A percentile compares a stretch with the other conserved stretches of the same genome.
phyloP scores from a whole-genome alignment of 2,329 filamentous ascomycete genomes.

The Myriosclerotinia scirpicola region DNA sequence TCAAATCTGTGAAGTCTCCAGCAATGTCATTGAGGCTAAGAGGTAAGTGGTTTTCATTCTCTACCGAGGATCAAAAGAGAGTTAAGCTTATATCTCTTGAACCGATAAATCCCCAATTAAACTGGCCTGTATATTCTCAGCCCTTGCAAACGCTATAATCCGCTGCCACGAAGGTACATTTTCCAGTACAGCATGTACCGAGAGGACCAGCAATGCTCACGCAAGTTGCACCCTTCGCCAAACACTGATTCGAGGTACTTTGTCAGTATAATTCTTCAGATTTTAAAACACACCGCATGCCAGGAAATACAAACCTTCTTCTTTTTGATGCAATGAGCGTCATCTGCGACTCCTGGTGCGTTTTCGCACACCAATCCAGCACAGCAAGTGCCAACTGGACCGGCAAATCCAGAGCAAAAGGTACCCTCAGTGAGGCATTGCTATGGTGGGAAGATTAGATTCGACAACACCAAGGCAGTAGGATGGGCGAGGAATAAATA shows the following conservation, averaged over 20 bases:
- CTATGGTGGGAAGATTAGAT: constrained; percentile 2
- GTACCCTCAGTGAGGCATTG: constrained; percentile 1
- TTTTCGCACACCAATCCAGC: constrained; percentile 5
- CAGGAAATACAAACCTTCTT: constrained; percentile 4
- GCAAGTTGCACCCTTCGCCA: constrained; percentile 1
- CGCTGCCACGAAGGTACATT: constrained; percentile 7
- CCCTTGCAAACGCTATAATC: constrained; percentile 12
- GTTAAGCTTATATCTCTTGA: not conserved
- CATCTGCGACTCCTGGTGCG: constrained; percentile 1
- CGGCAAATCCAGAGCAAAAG: constrained; percentile 14
- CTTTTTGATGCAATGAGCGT: constrained; percentile 19
- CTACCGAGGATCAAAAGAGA: too few relatives aligned
- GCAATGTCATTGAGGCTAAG: not conserved
- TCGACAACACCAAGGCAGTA: not conserved
- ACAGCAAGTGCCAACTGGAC: constrained; percentile 17
- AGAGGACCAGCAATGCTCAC: constrained; percentile 6
- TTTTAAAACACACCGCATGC: not conserved
- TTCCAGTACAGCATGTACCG: constrained; percentile 10
- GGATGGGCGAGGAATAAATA: not conserved
- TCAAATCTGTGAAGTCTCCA: not conserved
- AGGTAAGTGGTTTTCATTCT: not conserved
- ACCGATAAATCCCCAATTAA: too few relatives aligned
- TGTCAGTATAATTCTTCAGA: not conserved
- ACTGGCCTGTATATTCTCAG: too few relatives aligned
- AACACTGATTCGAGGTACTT: not conserved